These are phyloP conservation scores for Chlorella vulgaris DNA, from an alignment of 139 green algal species.

Conservation along the genomic window DNA sequence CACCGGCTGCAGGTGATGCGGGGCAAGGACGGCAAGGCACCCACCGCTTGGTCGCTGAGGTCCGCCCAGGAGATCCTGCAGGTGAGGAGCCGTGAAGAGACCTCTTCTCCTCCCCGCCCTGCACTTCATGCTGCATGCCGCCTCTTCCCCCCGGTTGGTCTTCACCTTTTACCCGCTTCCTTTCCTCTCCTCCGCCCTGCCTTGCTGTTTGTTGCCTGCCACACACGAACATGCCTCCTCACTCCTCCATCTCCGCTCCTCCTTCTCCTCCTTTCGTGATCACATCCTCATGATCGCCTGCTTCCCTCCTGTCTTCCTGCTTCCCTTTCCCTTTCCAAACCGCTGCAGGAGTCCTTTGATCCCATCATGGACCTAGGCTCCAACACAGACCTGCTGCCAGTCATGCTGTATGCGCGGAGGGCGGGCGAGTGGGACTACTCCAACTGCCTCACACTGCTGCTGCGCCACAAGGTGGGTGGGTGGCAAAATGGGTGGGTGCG, in stretches of 20 bases:
- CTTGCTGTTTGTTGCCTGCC: too few species aligned
- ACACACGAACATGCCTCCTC: too few species aligned
- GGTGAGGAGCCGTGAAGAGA: background rate
- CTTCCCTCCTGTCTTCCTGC: too few species aligned
- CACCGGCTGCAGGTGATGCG: conserved; percentile 45
- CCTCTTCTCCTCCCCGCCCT: too few species aligned
- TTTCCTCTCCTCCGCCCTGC: too few species aligned
- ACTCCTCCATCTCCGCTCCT: too few species aligned
- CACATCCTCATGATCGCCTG: too few species aligned
- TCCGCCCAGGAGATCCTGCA: conserved; percentile 52
- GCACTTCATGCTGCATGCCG: background rate
- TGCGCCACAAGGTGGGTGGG: conserved; percentile 63
- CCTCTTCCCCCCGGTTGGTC: background rate
- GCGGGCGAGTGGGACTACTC: conserved; percentile 85
- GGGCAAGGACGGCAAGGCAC: conserved; percentile 46
- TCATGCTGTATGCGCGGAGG: conserved; percentile 80
- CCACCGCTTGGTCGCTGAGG: conserved; percentile 40
- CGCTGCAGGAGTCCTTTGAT: conserved; percentile 76
- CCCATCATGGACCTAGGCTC: conserved; percentile 85
- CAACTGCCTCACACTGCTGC: conserved; percentile 81
- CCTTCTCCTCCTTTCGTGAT: too few species aligned
- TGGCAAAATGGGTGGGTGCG: background rate
- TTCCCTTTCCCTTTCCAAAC: too few species aligned
- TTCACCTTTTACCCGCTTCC: conserved; percentile 43
- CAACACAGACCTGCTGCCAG: conserved; percentile 80